Percentiles rank a stretch among this genome's conserved stretches.
phyloP scores from a whole-genome alignment of 2,329 filamentous ascomycete species.

The Hypoxylon sp. region DNA sequence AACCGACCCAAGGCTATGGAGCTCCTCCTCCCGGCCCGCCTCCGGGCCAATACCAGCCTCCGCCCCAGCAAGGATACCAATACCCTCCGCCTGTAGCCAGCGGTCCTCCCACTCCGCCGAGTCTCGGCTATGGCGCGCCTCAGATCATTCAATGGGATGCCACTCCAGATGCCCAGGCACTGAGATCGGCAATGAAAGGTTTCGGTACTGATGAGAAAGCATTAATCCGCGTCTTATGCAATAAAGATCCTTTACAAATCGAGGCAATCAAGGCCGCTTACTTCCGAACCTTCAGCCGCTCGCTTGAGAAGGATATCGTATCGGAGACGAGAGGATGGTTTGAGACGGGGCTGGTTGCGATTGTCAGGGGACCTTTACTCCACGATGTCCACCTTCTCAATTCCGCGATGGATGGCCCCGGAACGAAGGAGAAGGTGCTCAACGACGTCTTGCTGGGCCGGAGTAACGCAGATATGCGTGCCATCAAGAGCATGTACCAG shows the following conservation, averaged over 20 bases:
- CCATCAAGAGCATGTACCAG: conserved; percentile 86
- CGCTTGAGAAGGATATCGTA: conserved; percentile 81
- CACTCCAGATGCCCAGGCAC: conserved; percentile 75
- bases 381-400: conserved; percentile 81
- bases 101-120: conserved; percentile 73
- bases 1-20: conserved; percentile 55
- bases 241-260: conserved; percentile 84
- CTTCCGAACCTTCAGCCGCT: conserved; percentile 73
- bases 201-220: conserved; percentile 89
- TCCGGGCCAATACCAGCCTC: conserved; percentile 57
- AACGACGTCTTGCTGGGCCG: conserved; percentile 89
- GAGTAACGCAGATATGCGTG: conserved; percentile 87
- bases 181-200: conserved; percentile 91
- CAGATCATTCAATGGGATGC: conserved; percentile 80
- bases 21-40: conserved; percentile 49
- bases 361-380: conserved; percentile 83
- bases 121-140: conserved; percentile 80
- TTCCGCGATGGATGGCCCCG: conserved; percentile 81
- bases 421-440: conserved; percentile 88
- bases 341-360: conserved; percentile 78
- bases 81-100: conserved; percentile 43
- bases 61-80: conserved; percentile 55
- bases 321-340: conserved; percentile 84
- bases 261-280: conserved; percentile 77
- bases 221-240: conserved; percentile 78